These are phyloP conservation scores for Phytophthora melonis DNA, from an alignment of 352 stramenopile genomes.

Conservation along the genomic window DNA sequence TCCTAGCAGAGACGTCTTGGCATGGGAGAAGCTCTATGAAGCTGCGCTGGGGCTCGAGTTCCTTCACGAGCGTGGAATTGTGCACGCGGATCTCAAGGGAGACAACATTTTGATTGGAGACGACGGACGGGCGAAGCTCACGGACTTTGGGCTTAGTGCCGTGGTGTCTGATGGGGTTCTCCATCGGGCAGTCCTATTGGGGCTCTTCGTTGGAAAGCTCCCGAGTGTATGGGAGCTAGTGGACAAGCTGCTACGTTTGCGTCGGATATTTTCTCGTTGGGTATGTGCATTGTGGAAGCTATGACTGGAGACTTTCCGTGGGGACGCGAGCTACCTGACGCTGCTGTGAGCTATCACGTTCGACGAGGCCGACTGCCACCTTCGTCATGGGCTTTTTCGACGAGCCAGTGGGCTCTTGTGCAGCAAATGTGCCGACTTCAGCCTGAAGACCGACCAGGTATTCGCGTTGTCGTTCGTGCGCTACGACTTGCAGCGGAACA, in stretches of 20 bases:
- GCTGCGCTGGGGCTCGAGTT: slow-evolving; percentile 33
- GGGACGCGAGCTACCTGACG: slow-evolving; percentile 22
- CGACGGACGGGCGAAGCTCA: slow-evolving; percentile 36
- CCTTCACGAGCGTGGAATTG: slow-evolving; percentile 27
- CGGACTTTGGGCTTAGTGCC: slow-evolving; percentile 38
- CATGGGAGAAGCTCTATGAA: slow-evolving; percentile 37
- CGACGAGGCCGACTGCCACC: slow-evolving; percentile 10
- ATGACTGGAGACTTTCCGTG: slow-evolving; percentile 23
- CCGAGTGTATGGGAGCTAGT: slow-evolving; percentile 22
- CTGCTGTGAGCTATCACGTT: slow-evolving; percentile 21
- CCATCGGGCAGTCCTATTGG: slow-evolving; percentile 20
- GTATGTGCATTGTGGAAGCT: slow-evolving; percentile 39
- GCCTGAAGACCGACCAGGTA: slow-evolving; percentile 18
- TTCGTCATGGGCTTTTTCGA: slow-evolving; percentile 5
- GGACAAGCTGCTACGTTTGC: slow-evolving; percentile 12
- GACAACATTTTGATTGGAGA: slow-evolving; percentile 41
- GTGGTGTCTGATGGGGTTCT: background rate
- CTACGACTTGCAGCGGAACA: slow-evolving; percentile 17
- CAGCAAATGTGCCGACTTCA: slow-evolving; percentile 26
- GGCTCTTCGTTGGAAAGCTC: slow-evolving; percentile 27
- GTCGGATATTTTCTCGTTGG: slow-evolving; percentile 35
- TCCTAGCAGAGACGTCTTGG: background rate
- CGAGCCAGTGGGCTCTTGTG: slow-evolving; percentile 31
- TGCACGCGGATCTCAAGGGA: slow-evolving; percentile 35
- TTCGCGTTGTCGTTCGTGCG: slow-evolving; percentile 17